Percentiles rank a stretch among this genome's conserved stretches.
These are phyloP conservation scores for Ophiostoma angusticollis DNA, from an alignment of 2,329 filamentous ascomycete species.

Conservation along the genomic window DNA sequence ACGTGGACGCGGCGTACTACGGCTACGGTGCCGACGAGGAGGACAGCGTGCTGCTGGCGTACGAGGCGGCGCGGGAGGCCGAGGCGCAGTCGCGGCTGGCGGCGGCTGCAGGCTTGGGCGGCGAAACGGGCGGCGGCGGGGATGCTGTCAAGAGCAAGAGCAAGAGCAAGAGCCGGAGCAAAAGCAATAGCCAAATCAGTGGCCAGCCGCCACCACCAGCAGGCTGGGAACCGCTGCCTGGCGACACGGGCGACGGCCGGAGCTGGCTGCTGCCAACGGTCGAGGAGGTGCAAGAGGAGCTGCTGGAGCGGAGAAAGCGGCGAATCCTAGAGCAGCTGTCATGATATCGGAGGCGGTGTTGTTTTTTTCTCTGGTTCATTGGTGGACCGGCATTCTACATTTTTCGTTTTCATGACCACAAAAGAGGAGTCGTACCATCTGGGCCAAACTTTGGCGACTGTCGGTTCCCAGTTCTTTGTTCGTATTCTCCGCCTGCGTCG, in stretches of 20 bases:
- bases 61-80: conserved; percentile 72
- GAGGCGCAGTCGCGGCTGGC: conserved; percentile 62
- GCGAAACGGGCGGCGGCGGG: conserved; percentile 7
- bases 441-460: too few species aligned
- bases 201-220: too few species aligned
- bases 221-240: conserved; percentile 76
- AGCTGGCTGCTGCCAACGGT: conserved; percentile 73
- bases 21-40: conserved; percentile 91
- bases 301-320: conserved; percentile 73
- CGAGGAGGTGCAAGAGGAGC: conserved; percentile 87
- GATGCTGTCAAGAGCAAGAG: conserved; percentile 22
- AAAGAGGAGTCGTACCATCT: too few species aligned
- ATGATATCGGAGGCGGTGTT: background rate
- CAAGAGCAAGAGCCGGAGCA: conserved; percentile 37
- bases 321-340: conserved; percentile 63
- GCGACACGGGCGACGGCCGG: conserved; percentile 71
- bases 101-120: conserved; percentile 29
- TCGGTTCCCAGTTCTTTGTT: background rate
- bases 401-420: background rate
- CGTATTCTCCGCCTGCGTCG: background rate
- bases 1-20: conserved; percentile 90
- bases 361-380: too few species aligned
- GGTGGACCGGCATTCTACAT: background rate
- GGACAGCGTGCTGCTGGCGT: conserved; percentile 64
- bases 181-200: too few species aligned